Conservation (phyloP, 2,329 filamentous ascomycete species). For the Cyanodermella asteris region DNA sequence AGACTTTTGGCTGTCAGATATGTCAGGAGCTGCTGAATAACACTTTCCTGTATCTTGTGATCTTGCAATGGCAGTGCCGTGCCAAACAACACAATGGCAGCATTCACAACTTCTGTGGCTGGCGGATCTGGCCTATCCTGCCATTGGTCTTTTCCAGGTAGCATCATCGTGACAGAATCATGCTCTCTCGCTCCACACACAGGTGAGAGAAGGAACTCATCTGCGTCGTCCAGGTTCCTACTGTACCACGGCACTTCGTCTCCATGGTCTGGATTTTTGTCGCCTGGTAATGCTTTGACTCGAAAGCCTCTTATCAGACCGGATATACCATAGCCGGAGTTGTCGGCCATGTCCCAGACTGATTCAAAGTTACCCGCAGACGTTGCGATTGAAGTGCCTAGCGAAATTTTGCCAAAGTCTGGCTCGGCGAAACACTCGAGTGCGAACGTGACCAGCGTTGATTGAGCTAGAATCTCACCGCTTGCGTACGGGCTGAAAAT, state of each 20-base stretch:
- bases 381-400: constrained; percentile 80
- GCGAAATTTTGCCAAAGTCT: constrained; percentile 61
- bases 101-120: constrained; percentile 81
- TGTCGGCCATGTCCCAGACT: constrained; percentile 87
- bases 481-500: constrained; percentile 70
- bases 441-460: constrained; percentile 72
- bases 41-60: constrained; percentile 83
- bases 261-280: constrained; percentile 19
- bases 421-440: constrained; percentile 86
- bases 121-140: constrained; percentile 48
- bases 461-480: constrained; percentile 69
- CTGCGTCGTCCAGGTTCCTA: background rate
- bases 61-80: constrained; percentile 76
- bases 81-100: constrained; percentile 81
- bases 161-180: constrained; percentile 64
- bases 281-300: constrained; percentile 46
- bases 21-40: constrained; percentile 78
- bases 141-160: constrained; percentile 28
- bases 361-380: constrained; percentile 78
- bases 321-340: constrained; percentile 83
- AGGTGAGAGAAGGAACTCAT: constrained; percentile 46
- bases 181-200: constrained; percentile 72
- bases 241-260: constrained; percentile 14
- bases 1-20: constrained; percentile 63
- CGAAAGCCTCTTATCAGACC: constrained; percentile 62